Base-by-base conservation (phyloP, 495 filamentous ascomycete genomes). In the Penicillium subrubescens region DNA sequence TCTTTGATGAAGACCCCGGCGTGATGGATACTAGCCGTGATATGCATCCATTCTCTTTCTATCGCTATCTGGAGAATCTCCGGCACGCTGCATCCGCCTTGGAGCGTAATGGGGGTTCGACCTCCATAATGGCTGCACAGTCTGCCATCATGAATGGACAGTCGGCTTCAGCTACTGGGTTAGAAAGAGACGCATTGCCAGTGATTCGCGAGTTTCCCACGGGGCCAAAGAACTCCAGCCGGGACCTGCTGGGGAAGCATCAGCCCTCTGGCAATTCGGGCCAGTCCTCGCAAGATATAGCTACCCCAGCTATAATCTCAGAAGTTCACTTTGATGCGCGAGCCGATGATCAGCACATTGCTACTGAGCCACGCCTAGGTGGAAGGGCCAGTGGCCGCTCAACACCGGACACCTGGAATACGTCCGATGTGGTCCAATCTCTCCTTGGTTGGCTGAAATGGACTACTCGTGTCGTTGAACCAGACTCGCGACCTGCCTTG, bases 251-350 rank as follows among this genome's bases (percentile, higher is more conserved):
- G 23, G 73, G 67, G 23, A 74, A 59, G 31, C 54, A 59, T 6
- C 31, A 46, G 4, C 34, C 65, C 21, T 27, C 68, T 14, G 52
- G 59, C 29, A 41, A 46, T 51, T 54, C 64, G 8, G 61, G 66
- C 39, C 48, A 57, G 33, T n/a, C 5, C 5, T 62, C 55, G 6
- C 62, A 65, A 34, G 63, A 65, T 11, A 75, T 79, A 21, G 59
- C 67, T 4, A 81, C 80, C 1, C 71, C 78, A 12, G 78, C 80
- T 41, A 60, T 82, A 0, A 75, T 81, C 11, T 79, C 78, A 0
- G 80, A 82, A 66, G 69, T 77, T 0, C 71, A 77, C 59, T 65
- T 82, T 21, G 76, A 81, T 60, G 80, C 77, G 0, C 75, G 71
- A 48, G 77, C 72, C 8, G 71, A 75, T 37, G 67, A 66, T 10